Percentiles rank a stretch among this genome's conserved stretches.
These are phyloP conservation scores for Trichoderma afroharzianum DNA, from an alignment of 2,329 filamentous ascomycete genomes.

Conservation along the genomic window DNA sequence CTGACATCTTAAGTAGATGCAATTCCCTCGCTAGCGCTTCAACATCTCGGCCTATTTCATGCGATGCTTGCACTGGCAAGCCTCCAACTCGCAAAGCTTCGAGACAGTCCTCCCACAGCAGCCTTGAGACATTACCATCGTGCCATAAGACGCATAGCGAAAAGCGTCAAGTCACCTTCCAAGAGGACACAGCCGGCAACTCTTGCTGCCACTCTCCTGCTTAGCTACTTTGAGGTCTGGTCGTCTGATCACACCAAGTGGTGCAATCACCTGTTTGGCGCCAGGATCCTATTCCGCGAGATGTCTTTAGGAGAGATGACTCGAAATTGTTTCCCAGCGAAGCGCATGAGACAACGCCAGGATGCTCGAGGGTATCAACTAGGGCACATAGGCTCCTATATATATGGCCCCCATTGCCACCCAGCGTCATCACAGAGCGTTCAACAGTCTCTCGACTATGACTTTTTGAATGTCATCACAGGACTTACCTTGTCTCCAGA, in stretches of 20 bases:
- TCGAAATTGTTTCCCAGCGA: slow-evolving; percentile 64
- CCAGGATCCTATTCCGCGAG: slow-evolving; percentile 76
- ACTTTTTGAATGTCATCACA: slow-evolving; percentile 40
- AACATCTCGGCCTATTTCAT: slow-evolving; percentile 82
- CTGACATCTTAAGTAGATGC: slow-evolving; percentile 49
- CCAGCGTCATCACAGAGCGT: slow-evolving; percentile 19
- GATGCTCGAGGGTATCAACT: not conserved
- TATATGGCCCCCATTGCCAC: slow-evolving; percentile 24
- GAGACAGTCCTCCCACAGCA: slow-evolving; percentile 68
- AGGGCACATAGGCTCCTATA: not conserved
- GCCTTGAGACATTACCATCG: slow-evolving; percentile 91
- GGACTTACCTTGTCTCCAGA: slow-evolving; percentile 38
- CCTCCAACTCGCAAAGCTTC: slow-evolving; percentile 81
- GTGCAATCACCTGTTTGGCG: slow-evolving; percentile 87
- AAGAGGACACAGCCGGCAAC: slow-evolving; percentile 74
- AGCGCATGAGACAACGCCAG: slow-evolving; percentile 34
- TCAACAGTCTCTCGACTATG: slow-evolving; percentile 37
- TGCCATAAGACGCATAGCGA: slow-evolving; percentile 72
- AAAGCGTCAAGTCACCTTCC: slow-evolving; percentile 65
- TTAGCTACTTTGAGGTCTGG: slow-evolving; percentile 94
- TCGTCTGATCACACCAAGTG: slow-evolving; percentile 92
- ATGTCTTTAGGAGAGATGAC: slow-evolving; percentile 75
- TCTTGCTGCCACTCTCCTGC: slow-evolving; percentile 78
- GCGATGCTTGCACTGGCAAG: slow-evolving; percentile 85
- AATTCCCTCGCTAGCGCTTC: slow-evolving; percentile 77